Evolutionary conservation across 495 filamentous ascomycete genomes (phyloP).

Genomic region (Cladorrhinum samala): DNA sequence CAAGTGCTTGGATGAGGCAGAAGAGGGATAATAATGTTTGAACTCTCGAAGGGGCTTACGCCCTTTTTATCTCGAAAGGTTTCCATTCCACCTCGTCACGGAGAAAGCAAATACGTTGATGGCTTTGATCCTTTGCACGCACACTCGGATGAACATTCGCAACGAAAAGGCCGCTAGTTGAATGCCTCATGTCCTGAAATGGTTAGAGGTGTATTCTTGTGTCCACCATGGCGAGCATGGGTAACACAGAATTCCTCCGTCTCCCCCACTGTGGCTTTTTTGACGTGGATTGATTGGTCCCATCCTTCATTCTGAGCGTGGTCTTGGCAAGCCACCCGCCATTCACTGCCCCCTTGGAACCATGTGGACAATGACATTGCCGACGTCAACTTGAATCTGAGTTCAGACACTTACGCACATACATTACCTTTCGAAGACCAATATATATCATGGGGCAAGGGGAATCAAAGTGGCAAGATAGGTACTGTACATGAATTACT

Average conservation of each 20-base stretch:
- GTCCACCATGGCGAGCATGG: no score
- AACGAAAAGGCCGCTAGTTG: no score
- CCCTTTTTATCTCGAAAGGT: slow-evolving; percentile 6
- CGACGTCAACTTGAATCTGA: no score
- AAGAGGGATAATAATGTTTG: neutral
- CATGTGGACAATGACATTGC: no score
- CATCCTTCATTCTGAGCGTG: neutral
- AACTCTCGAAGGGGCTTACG: neutral
- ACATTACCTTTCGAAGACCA: no score
- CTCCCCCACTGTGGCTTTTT: slow-evolving; percentile 12
- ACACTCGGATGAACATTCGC: slow-evolving; percentile 2
- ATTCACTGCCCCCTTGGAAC: no score
- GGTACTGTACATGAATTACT: no score
- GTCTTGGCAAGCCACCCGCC: slow-evolving; percentile 10
- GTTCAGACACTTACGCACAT: no score
- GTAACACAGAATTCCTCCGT: slow-evolving; percentile 9
- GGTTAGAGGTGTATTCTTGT: neutral
- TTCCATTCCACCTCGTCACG: neutral
- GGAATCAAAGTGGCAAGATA: no score
- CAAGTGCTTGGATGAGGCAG: neutral
- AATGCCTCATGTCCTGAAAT: neutral
- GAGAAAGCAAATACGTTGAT: neutral
- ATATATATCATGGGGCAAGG: no score
- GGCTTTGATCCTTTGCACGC: neutral
- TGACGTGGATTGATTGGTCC: neutral